Percentiles rank a stretch among this genome's conserved stretches.
phyloP scores from a whole-genome alignment of 2,329 filamentous ascomycete species.

The Parastagonospora avenae region DNA sequence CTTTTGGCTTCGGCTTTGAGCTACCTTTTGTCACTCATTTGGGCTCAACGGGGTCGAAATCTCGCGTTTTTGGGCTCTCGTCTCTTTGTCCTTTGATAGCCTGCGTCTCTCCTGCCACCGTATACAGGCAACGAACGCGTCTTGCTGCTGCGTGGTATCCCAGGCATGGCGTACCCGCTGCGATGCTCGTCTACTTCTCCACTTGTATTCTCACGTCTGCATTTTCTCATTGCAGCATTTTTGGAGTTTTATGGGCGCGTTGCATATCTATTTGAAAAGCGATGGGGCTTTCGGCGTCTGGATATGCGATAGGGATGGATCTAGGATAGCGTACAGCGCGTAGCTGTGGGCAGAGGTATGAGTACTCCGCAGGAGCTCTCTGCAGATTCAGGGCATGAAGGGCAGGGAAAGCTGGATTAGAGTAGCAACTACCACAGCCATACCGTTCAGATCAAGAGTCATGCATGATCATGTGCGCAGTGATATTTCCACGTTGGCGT shows the following conservation, averaged over 20 bases:
- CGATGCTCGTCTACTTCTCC: conserved; percentile 4
- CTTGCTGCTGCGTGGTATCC: not conserved
- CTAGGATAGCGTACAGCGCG: not conserved
- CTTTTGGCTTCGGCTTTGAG: not conserved
- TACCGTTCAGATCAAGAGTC: too few species aligned
- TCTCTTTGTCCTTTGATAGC: not conserved
- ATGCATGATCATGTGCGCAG: too few species aligned
- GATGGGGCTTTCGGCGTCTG: conserved; percentile 18
- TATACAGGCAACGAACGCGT: too few species aligned
- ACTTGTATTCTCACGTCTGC: conserved; percentile 13
- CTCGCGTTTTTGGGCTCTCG: too few species aligned
- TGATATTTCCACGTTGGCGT: too few species aligned
- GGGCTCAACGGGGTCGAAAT: too few species aligned
- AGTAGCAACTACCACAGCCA: too few species aligned
- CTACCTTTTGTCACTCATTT: not conserved
- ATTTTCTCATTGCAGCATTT: conserved; percentile 24
- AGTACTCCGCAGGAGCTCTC: not conserved
- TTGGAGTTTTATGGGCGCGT: conserved; percentile 28
- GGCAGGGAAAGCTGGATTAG: not conserved
- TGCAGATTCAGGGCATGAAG: not conserved
- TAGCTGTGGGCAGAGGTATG: not conserved
- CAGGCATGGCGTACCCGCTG: too few species aligned
- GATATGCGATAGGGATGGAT: conserved; percentile 11
- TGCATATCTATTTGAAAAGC: conserved; percentile 26
- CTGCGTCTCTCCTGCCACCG: too few species aligned